A percentile compares a stretch with the other conserved stretches of the same genome.
Conservation (phyloP, 805 yeast species). For the Myxozyma monticola region DNA sequence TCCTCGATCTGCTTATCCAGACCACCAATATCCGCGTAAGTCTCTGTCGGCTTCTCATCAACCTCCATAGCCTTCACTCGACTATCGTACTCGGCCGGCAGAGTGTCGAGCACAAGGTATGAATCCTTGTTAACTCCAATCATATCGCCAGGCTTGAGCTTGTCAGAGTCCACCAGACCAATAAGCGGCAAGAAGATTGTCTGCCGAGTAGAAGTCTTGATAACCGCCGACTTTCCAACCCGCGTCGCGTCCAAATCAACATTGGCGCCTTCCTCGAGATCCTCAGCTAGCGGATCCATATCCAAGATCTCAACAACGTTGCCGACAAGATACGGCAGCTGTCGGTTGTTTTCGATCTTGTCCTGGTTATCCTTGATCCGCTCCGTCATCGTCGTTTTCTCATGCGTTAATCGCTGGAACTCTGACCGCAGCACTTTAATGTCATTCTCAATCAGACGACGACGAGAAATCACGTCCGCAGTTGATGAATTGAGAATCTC, state of each 20-base stretch:
- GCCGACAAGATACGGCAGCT: constrained; percentile 93
- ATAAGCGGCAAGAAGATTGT: constrained; percentile 94
- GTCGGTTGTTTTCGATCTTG: constrained; percentile 92
- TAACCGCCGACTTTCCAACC: constrained; percentile 95
- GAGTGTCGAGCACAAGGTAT: constrained; percentile 84
- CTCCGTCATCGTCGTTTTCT: constrained; percentile 87
- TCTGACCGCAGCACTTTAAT: constrained; percentile 94
- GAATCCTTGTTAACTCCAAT: constrained; percentile 98
- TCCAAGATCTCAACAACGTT: constrained; percentile 94
- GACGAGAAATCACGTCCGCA: constrained; percentile 78
- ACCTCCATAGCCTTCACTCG: constrained; percentile 99
- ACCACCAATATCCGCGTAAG: constrained; percentile 97
- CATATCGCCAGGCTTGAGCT: constrained; percentile 94
- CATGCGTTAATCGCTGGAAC: constrained; percentile 85
- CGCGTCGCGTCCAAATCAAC: constrained; percentile 89
- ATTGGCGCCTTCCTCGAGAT: constrained; percentile 87
- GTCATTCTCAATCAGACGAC: constrained; percentile 88
- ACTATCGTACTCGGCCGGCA: constrained; percentile 96
- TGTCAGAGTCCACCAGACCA: constrained; percentile 89
- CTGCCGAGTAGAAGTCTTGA: constrained; percentile 95
- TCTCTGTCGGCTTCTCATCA: constrained; percentile 97
- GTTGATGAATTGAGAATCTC: constrained; percentile 80
- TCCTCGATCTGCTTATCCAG: constrained; percentile 98
- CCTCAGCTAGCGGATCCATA: constrained; percentile 76
- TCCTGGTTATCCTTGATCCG: constrained; percentile 94